Percentiles rank a stretch among this genome's conserved stretches.
phyloP scores from a whole-genome alignment of 139 green algal genomes.

The Chlamydomonas sp. region DNA sequence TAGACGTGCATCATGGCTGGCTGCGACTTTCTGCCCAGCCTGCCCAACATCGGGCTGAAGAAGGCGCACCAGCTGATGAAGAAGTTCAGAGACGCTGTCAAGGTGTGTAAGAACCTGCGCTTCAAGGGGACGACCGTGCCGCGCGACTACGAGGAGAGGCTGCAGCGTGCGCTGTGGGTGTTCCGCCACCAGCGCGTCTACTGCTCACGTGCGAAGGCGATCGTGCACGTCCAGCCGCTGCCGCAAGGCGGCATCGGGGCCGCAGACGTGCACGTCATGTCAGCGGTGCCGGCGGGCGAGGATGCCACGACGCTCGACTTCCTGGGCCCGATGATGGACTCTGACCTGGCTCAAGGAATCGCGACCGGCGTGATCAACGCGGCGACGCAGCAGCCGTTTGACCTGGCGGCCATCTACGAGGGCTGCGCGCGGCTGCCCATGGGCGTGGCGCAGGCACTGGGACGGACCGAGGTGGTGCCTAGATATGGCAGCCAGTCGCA shows the following conservation, averaged over 20 bases:
- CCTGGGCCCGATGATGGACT: conserved; percentile 3
- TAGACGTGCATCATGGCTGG: conserved; percentile 94
- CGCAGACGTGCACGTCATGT: conserved; percentile 43
- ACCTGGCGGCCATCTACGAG: conserved; percentile 39
- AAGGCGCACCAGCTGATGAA: conserved; percentile 77
- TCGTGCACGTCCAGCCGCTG: conserved; percentile 68
- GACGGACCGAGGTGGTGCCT: neutral
- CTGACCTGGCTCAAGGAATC: conserved; percentile 11
- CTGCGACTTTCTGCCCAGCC: conserved; percentile 86
- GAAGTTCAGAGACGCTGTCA: conserved; percentile 54
- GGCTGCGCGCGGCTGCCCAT: conserved; percentile 27
- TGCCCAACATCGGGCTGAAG: conserved; percentile 83
- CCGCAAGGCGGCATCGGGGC: conserved; percentile 42
- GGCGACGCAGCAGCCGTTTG: conserved; percentile 27
- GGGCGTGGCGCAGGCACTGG: conserved; percentile 13
- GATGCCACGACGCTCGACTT: conserved; percentile 6
- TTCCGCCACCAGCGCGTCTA: conserved; percentile 89
- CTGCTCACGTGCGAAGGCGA: conserved; percentile 28
- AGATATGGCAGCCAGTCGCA: too few relatives aligned
- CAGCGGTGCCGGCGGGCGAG: conserved; percentile 32
- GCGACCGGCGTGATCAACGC: conserved; percentile 1
- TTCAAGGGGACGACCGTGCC: conserved; percentile 67
- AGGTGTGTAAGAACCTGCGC: conserved; percentile 62
- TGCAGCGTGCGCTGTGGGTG: conserved; percentile 83
- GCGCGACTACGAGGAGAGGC: conserved; percentile 64